These are phyloP conservation scores for Cutaneotrichosporon daszewskae DNA, from an alignment of 1,284 basidiomycete species.

Conservation along the genomic window DNA sequence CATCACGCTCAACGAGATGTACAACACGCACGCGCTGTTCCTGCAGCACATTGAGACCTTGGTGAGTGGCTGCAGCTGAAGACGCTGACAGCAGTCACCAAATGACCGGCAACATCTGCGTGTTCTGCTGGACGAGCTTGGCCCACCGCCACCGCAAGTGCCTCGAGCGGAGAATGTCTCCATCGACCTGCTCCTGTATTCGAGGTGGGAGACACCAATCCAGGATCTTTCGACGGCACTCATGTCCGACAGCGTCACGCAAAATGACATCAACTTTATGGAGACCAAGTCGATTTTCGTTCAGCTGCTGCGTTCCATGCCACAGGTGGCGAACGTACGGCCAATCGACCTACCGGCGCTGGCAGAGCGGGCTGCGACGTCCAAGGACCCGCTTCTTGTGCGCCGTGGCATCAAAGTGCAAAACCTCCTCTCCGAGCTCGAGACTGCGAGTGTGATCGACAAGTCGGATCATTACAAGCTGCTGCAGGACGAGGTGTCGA, in stretches of 20 bases:
- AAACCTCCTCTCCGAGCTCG: constrained; percentile 94
- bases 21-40: constrained; percentile 93
- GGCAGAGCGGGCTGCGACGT: constrained; percentile 91
- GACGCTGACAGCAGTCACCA: constrained; percentile 61
- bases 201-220: constrained; percentile 98
- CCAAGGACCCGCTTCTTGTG: constrained; percentile 91
- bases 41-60: constrained; percentile 91
- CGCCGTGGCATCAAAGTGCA: constrained; percentile 98
- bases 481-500: constrained; percentile 94
- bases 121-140: constrained; percentile 91
- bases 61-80: constrained; percentile 52
- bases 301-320: constrained; percentile 91
- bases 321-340: constrained; percentile 70
- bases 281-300: constrained; percentile 99
- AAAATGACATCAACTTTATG: constrained; percentile 99
- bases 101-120: constrained; percentile 97
- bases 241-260: constrained; percentile 87
- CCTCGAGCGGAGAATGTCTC: constrained; percentile 95
- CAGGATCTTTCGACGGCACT: constrained; percentile 94
- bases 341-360: constrained; percentile 86
- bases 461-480: constrained; percentile 76
- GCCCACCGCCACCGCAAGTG: constrained; percentile 84
- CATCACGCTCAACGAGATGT: constrained; percentile 98
- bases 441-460: constrained; percentile 84
- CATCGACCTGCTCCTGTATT: constrained; percentile 86